Percentiles rank a stretch among this genome's conserved stretches.
phyloP scores from a whole-genome alignment of 2,329 filamentous ascomycete genomes.

The Penicillium sp. region DNA sequence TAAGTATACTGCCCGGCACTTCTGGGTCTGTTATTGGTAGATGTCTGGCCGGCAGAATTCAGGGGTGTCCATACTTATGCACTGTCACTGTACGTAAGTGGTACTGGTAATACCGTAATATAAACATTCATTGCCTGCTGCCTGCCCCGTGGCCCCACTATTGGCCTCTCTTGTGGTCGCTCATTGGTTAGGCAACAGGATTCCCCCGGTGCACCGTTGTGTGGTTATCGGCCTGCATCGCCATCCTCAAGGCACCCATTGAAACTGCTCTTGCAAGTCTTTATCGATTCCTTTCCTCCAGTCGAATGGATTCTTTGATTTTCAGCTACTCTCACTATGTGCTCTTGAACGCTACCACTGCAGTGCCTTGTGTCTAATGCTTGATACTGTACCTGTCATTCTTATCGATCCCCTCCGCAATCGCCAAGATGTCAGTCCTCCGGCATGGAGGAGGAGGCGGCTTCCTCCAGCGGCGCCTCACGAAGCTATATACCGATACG shows the following conservation, averaged over 20 bases:
- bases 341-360: slow-evolving; percentile 7
- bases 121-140: slow-evolving; percentile 19
- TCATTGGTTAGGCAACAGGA: slow-evolving; percentile 40
- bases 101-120: neutral
- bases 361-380: slow-evolving; percentile 11
- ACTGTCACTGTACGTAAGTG: neutral
- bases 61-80: too few relatives aligned
- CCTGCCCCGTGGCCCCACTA: slow-evolving; percentile 25
- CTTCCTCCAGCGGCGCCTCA: slow-evolving; percentile 44
- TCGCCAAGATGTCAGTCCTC: slow-evolving; percentile 40
- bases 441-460: slow-evolving; percentile 34
- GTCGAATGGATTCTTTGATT: slow-evolving; percentile 8
- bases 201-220: slow-evolving; percentile 26
- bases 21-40: too few relatives aligned
- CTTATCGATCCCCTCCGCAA: slow-evolving; percentile 13
- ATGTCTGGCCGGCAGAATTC: too few relatives aligned
- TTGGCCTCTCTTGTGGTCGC: slow-evolving; percentile 1
- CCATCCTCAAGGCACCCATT: slow-evolving; percentile 18
- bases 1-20: too few relatives aligned
- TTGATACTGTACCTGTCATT: slow-evolving; percentile 10
- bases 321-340: slow-evolving; percentile 12
- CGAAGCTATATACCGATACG: slow-evolving; percentile 56
- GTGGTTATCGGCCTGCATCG: slow-evolving; percentile 22
- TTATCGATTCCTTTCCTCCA: slow-evolving; percentile 5
- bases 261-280: slow-evolving; percentile 4